phyloP scores from a whole-genome alignment of 164 flowering plant species.

The Macadamia tetraphylla region DNA sequence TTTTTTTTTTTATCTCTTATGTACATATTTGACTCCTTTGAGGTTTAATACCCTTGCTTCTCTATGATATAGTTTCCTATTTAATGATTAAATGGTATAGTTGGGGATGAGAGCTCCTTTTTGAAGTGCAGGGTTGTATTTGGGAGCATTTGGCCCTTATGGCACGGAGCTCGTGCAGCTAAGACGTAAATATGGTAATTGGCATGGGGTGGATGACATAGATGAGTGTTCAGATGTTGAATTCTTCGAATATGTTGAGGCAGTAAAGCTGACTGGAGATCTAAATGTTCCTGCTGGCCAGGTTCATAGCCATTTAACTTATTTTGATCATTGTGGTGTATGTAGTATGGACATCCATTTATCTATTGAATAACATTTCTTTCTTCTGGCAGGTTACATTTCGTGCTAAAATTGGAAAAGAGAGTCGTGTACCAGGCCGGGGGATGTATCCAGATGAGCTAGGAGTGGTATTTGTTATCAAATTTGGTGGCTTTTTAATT shows the following conservation, averaged over 20 bases:
- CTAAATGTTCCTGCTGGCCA: conserved; percentile 96
- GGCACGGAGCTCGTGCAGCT: conserved; percentile 92
- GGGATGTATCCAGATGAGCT: conserved; percentile 85
- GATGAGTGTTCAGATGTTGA: conserved; percentile 54
- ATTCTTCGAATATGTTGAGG: conserved; percentile 95
- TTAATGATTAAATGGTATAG: not conserved
- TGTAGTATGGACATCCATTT: not conserved
- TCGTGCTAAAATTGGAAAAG: conserved; percentile 89
- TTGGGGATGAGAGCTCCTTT: conserved; percentile 3
- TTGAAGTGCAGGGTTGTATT: conserved; percentile 62
- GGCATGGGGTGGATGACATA: conserved; percentile 43
- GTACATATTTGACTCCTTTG: not conserved
- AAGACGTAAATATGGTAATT: conserved; percentile 82
- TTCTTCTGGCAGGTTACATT: conserved; percentile 62
- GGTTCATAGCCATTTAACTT: conserved; percentile 35
- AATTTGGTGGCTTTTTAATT: not conserved
- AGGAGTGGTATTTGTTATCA: conserved; percentile 63
- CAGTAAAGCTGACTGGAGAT: conserved; percentile 93
- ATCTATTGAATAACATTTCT: not conserved
- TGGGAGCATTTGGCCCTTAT: conserved; percentile 95
- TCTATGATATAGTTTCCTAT: no score
- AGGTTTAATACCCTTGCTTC: not conserved
- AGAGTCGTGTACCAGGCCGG: conserved; percentile 51
- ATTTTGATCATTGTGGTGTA: not conserved
- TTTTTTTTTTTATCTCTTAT: not conserved